Percentiles rank a stretch among this genome's conserved stretches.
phyloP scores from a whole-genome alignment of 164 flowering plant species.

The Aristolochia californica region DNA sequence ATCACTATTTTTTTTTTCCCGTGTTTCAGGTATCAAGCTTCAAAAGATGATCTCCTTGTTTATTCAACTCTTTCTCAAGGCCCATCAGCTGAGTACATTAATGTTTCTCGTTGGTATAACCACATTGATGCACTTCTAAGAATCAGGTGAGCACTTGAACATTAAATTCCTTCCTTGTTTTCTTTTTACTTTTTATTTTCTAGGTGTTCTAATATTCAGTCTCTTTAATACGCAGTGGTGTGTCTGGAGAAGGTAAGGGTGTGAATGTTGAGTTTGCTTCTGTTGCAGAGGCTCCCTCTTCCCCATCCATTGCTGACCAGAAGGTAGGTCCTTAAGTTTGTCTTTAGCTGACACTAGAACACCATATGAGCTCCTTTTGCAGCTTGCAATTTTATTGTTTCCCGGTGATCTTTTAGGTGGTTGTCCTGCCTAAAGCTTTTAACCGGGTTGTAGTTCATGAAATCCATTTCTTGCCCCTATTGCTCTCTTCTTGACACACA shows the following conservation, averaged over 20 bases:
- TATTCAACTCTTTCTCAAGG: conserved; percentile 43
- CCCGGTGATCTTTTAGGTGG: not conserved
- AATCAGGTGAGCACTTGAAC: conserved; percentile 49
- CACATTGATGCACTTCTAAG: conserved; percentile 81
- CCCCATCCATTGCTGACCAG: conserved; percentile 55
- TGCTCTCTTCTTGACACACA: too few relatives aligned
- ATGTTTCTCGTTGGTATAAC: conserved; percentile 69
- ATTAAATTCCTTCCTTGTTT: not conserved
- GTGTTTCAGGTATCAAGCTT: conserved; percentile 62
- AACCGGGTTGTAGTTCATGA: not conserved
- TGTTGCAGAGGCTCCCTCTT: conserved; percentile 46
- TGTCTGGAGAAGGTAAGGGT: conserved; percentile 75
- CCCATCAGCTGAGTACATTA: conserved; percentile 53
- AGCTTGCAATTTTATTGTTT: not conserved
- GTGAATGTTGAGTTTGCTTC: conserved; percentile 46
- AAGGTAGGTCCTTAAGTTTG: conserved; percentile 26
- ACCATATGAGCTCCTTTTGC: not conserved
- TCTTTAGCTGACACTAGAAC: not conserved
- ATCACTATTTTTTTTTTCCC: not conserved
- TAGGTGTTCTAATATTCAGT: not conserved
- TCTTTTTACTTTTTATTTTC: not conserved
- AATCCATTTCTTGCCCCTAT: not conserved
- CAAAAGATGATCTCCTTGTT: conserved; percentile 81
- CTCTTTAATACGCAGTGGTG: conserved; percentile 42
- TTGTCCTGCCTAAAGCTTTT: not conserved